Conservation (phyloP, 2,329 filamentous ascomycete species). For the Monilinia vaccinii-corymbosi region DNA sequence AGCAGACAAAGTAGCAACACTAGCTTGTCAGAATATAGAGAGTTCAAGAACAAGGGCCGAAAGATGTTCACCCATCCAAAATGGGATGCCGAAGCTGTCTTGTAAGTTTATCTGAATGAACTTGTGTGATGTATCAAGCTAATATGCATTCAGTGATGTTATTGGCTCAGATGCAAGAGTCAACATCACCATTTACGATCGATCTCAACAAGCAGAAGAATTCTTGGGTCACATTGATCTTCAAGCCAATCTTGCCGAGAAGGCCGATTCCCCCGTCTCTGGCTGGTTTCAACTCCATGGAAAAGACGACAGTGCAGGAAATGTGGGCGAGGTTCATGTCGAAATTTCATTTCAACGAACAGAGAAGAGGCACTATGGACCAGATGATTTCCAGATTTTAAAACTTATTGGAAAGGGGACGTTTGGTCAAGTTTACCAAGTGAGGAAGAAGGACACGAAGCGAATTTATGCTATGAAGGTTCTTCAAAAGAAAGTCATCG, state of each 20-base stretch:
- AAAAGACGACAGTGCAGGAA: constrained; percentile 51
- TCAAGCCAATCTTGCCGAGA: constrained; percentile 54
- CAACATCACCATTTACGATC: constrained; percentile 90
- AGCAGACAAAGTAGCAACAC: constrained; percentile 96
- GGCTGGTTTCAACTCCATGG: constrained; percentile 80
- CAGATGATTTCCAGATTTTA: constrained; percentile 90
- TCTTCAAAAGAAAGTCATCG: constrained; percentile 97
- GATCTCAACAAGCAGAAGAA: constrained; percentile 67
- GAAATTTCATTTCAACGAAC: constrained; percentile 78
- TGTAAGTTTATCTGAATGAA: constrained; percentile 51
- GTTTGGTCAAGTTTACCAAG: constrained; percentile 97
- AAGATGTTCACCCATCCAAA: constrained; percentile 69
- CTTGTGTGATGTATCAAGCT: constrained; percentile 13
- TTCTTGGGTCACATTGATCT: constrained; percentile 89
- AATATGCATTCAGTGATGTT: constrained; percentile 59
- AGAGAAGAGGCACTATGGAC: constrained; percentile 86
- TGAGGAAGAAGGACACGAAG: constrained; percentile 91
- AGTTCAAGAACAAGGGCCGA: constrained; percentile 47
- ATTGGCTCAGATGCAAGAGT: constrained; percentile 84
- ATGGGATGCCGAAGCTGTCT: constrained; percentile 92
- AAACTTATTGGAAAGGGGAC: constrained; percentile 97
- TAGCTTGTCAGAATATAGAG: constrained; percentile 59
- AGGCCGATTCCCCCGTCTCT: constrained; percentile 62
- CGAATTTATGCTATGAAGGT: constrained; percentile 99
- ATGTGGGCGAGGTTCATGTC: constrained; percentile 77